Evolutionary conservation across 2,329 filamentous ascomycete genomes (phyloP).

Genomic region (Ceratocystis cubensis): DNA sequence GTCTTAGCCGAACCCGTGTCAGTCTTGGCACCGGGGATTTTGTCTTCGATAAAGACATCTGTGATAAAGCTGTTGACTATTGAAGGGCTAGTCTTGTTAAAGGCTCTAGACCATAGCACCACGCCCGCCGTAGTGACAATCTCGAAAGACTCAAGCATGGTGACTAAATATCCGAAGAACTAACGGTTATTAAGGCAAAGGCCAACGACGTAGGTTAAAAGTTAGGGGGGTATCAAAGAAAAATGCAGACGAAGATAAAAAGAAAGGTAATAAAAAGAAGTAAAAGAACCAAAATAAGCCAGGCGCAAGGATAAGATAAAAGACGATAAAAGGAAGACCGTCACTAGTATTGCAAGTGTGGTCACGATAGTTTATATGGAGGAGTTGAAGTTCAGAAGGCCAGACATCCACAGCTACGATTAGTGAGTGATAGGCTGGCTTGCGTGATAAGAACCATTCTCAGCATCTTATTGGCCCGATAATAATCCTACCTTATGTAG

Average conservation of each 20-base stretch:
- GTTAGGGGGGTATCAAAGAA: background rate
- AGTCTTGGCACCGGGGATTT: conserved; percentile 48
- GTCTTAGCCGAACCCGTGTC: conserved; percentile 45
- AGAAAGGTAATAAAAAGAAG: background rate
- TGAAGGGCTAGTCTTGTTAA: conserved; percentile 63
- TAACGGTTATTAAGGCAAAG: background rate
- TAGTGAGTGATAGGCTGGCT: conserved; percentile 4
- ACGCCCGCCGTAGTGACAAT: conserved; percentile 92
- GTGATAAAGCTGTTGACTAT: conserved; percentile 90
- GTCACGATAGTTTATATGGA: background rate
- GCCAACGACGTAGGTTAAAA: conserved; percentile 11
- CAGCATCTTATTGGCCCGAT: conserved; percentile 16
- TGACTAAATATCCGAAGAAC: conserved; percentile 14
- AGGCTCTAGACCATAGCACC: conserved; percentile 88
- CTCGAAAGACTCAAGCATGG: conserved; percentile 93
- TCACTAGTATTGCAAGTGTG: background rate
- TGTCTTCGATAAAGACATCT: conserved; percentile 96
- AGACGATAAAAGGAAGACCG: too few species aligned
- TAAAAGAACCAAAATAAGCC: background rate
- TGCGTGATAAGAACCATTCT: conserved; percentile 1
- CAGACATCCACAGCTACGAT: conserved; percentile 7
- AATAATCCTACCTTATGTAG: background rate
- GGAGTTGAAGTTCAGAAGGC: conserved; percentile 1
- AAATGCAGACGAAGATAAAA: background rate
- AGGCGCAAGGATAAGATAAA: too few species aligned